These are phyloP conservation scores for Aspergillus wentii DNA, from an alignment of 495 filamentous ascomycete species.

Conservation along the genomic window DNA sequence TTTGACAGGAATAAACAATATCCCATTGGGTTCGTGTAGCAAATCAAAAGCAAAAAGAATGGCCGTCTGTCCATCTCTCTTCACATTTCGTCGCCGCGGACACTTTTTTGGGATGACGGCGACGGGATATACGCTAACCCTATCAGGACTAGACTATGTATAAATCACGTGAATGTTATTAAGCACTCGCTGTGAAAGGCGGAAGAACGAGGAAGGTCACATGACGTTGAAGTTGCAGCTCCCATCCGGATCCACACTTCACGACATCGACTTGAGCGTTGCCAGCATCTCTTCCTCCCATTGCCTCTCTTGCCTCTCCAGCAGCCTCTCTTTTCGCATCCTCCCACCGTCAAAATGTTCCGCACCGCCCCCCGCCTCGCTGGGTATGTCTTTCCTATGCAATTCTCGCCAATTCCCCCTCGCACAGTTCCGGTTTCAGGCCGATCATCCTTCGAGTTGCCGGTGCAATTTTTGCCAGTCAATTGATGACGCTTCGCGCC, in stretches of 20 bases:
- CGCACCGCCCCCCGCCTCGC: constrained; percentile 44
- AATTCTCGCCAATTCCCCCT: constrained; percentile 2
- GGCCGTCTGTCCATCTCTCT: too few relatives aligned
- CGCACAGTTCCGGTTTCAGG: constrained; percentile 14
- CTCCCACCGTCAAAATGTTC: constrained; percentile 39
- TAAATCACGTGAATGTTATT: constrained; percentile 22
- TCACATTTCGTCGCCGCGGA: not conserved
- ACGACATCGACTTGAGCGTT: constrained; percentile 29
- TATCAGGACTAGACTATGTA: constrained; percentile 8
- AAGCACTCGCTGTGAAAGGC: constrained; percentile 22
- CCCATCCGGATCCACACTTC: constrained; percentile 25
- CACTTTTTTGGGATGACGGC: not conserved
- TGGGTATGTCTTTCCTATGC: constrained; percentile 29
- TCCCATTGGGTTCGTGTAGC: too few relatives aligned
- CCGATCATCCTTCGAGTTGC: constrained; percentile 9
- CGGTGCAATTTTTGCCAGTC: constrained; percentile 14
- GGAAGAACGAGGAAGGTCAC: constrained; percentile 33
- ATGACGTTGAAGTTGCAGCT: constrained; percentile 16
- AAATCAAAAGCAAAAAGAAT: too few relatives aligned
- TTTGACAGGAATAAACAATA: too few relatives aligned
- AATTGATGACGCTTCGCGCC: constrained; percentile 7
- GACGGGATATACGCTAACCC: constrained; percentile 15
- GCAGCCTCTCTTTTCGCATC: constrained; percentile 20
- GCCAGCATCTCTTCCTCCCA: constrained; percentile 16
- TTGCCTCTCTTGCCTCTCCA: constrained; percentile 20